Base-by-base conservation (phyloP, 768 basidiomycete genomes). In the Collybia sp. region DNA sequence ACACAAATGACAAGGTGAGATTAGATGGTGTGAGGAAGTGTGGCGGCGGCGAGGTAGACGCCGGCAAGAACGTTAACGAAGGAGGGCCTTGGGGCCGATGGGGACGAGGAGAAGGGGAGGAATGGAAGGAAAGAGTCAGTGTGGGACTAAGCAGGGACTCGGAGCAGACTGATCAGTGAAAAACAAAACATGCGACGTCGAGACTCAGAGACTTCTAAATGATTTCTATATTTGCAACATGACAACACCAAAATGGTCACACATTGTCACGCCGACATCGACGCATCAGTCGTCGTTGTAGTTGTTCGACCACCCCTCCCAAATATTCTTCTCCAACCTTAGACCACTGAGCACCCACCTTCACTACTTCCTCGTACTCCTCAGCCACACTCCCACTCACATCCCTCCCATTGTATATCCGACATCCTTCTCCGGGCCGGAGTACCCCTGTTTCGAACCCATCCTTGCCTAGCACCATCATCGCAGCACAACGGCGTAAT, bases 401-500 rank as follows among this genome's bases (percentile, higher is more conserved):
- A 53, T 93, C 93, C n/a, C 70, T 69, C n/a, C 73, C 67, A 30
- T 80, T 71, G 66, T 82, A 90, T 40, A 91, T 76, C 41, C 67
- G 67, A 65, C 85, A 82, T 42, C 64, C 63, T 49, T 79, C 76
- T 1, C 85, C 89, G 3, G 86, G 79, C 57, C 68, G 68, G 51
- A 65, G 48, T 42, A 5, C 46, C 12, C 32, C 42, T 42, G 25
- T 25, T 8, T 25, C 25, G 3, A 8, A 25, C 25, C 25, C 25
- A 25, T 8, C 8, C 25, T 35, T 42, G 3, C 19, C 48, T n/a
- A 32, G 40, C 12, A 36, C 42, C 25, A 43, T 20, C 11, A 44
- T 59, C 34, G 56, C 59, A 12, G 34, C 37, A 18, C 55, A 41
- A 19, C 43, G 45, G 13, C 31, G 15, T 19, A 36, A 45, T 20